Percentiles rank a stretch among this genome's conserved stretches.
These are phyloP conservation scores for Priceomyces castillae DNA, from an alignment of 805 yeast species.

Conservation along the genomic window DNA sequence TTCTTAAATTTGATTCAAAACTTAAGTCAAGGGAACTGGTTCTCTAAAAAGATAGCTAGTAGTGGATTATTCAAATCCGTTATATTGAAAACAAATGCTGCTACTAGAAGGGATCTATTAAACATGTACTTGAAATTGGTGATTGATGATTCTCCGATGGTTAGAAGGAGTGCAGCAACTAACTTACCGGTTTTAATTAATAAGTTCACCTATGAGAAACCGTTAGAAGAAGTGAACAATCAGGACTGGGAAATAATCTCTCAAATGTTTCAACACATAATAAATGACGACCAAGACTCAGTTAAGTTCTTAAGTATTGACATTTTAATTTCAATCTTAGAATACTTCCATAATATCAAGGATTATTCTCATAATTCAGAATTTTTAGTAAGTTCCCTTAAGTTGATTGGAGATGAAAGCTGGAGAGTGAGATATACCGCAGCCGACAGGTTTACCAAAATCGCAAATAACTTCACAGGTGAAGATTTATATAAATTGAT, in stretches of 20 bases:
- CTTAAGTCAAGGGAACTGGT: constrained; percentile 90
- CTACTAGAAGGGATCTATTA: constrained; percentile 59
- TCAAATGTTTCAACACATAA: constrained; percentile 76
- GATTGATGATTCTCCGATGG: constrained; percentile 96
- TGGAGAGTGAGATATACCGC: constrained; percentile 99
- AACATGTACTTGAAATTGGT: constrained; percentile 67
- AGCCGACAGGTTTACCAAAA: constrained; percentile 83
- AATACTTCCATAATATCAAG: constrained; percentile 56
- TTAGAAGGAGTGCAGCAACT: constrained; percentile 89
- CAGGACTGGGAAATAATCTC: constrained; percentile 75
- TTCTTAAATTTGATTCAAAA: constrained; percentile 76
- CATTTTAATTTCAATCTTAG: constrained; percentile 77
- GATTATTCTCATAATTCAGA: constrained; percentile 62
- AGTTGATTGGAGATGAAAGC: constrained; percentile 80
- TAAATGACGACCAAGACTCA: constrained; percentile 88
- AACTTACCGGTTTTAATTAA: constrained; percentile 75
- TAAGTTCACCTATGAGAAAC: constrained; percentile 36
- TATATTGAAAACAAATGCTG: constrained; percentile 54
- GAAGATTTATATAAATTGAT: constrained; percentile 59
- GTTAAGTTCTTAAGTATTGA: constrained; percentile 90
- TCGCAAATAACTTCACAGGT: constrained; percentile 63
- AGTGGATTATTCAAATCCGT: constrained; percentile 83
- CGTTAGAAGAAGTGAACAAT: constrained; percentile 40
- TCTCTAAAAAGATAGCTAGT: constrained; percentile 85
- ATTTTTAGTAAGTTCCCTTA: constrained; percentile 61